Base-by-base conservation (phyloP, 1,284 basidiomycete genomes). In the Boletus hoseneyae region DNA sequence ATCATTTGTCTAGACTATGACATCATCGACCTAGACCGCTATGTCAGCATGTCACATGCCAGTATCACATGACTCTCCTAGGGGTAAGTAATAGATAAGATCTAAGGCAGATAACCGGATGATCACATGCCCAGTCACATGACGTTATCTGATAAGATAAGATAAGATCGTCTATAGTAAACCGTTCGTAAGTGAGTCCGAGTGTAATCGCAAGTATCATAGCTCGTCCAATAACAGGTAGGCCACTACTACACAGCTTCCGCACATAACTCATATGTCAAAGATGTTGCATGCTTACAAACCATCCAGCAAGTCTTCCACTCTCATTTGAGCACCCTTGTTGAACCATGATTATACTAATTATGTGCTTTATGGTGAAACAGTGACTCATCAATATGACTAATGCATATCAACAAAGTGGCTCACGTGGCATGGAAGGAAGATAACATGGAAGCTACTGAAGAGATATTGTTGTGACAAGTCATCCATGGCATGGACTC, bases 391-490 rank as follows among this genome's bases (percentile, higher is more conserved):
- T 53, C 52, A 19, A 33, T 53, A 32, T 33, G 37, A 33, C 27
- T 56, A 21, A 44, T 12, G 21, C 27, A 43, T 36, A 12, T 52
- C 18, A 41, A 40, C 6, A 46, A 44, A 23, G 41, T 48, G 6
- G 34, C 15, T 16, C 21, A n/a, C 27, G 33, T 36, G 35, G 52
- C 52, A 16, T 53, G 53, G 52, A 29, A 51, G 5, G 41, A 25
- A 37, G 41, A 52, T n/a, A 56, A 15, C n/a, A n/a, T 53, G 18
- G 18, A 52, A 18, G 52, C 55, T 8, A 41, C 33, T 11, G 53
- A 53, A 36, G 53, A 53, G 51, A 44, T 53, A 36, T 13, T 53
- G 10, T 55, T 53, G 1, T 35, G 25, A 25, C 47, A 41, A 16
- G 18, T 52, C 29, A 33, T 55, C 23, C 47, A 42, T 45, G 33